Percentiles rank a stretch among this genome's conserved stretches.
phyloP scores from a whole-genome alignment of 2,329 filamentous ascomycete genomes.

The Lachnellula suecica region DNA sequence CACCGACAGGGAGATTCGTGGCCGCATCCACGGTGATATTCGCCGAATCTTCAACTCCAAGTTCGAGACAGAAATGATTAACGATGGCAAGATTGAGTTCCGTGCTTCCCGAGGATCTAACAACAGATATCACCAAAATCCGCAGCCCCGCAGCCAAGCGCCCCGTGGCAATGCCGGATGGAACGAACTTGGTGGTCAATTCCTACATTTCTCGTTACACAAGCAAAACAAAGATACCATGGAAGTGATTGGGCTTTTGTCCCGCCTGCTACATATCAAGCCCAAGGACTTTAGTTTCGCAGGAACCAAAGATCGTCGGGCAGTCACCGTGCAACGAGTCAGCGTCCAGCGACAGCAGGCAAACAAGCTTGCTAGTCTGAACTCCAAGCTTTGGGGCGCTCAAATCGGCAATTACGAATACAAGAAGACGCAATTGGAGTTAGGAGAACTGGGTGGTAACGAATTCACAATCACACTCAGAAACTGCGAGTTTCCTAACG shows the following conservation, averaged over 20 bases:
- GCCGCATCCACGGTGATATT: constrained; percentile 55
- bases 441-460: constrained; percentile 85
- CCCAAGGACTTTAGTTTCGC: constrained; percentile 65
- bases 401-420: constrained; percentile 82
- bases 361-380: constrained; percentile 64
- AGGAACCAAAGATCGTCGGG: constrained; percentile 71
- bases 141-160: constrained; percentile 10
- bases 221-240: constrained; percentile 80
- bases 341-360: constrained; percentile 59
- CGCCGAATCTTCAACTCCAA: constrained; percentile 63
- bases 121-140: constrained; percentile 17
- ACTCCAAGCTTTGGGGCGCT: constrained; percentile 57
- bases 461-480: constrained; percentile 91
- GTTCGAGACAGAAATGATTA: constrained; percentile 61
- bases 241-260: constrained; percentile 65
- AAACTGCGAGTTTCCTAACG: constrained; percentile 66
- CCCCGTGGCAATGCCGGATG: constrained; percentile 49
- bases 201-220: constrained; percentile 72
- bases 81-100: constrained; percentile 58
- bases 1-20: constrained; percentile 59
- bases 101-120: constrained; percentile 40
- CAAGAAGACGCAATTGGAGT: constrained; percentile 66
- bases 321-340: constrained; percentile 66
- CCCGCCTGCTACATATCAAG: constrained; percentile 56
- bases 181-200: constrained; percentile 67